Percentiles rank a stretch among this genome's conserved stretches.
Evolutionary conservation across 2,329 filamentous ascomycete genomes (phyloP).

Genomic region (Aquanectria penicillioides): DNA sequence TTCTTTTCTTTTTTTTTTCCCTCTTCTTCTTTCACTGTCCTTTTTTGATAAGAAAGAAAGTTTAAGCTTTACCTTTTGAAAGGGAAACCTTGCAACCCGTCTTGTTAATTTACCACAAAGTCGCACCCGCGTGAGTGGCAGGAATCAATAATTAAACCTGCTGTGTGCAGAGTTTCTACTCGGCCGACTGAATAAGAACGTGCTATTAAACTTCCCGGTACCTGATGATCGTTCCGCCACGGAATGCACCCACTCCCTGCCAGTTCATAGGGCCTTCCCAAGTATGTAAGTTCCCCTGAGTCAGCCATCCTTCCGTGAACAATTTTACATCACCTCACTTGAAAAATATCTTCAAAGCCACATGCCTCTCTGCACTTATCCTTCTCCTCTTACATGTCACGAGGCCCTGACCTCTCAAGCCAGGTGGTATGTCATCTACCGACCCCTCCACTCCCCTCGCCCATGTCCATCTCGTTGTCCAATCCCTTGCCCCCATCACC

Average conservation of each 20-base stretch:
- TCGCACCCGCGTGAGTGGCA: too few relatives aligned
- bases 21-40: too few relatives aligned
- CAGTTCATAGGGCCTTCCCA: neutral
- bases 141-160: too few relatives aligned
- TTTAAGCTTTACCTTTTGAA: too few relatives aligned
- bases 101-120: too few relatives aligned
- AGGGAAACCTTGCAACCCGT: too few relatives aligned
- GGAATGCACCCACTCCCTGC: neutral
- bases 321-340: conserved; percentile 11
- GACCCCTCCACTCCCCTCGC: neutral
- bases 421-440: conserved; percentile 10
- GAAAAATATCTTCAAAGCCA: neutral
- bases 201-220: conserved; percentile 9
- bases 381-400: conserved; percentile 1
- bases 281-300: too few relatives aligned
- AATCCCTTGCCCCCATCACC: conserved; percentile 19
- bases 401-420: conserved; percentile 1
- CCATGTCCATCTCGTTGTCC: conserved; percentile 7
- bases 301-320: neutral
- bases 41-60: too few relatives aligned
- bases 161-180: too few relatives aligned
- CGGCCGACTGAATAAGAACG: too few relatives aligned
- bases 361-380: neutral
- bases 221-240: conserved; percentile 12
- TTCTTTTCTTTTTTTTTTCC: too few relatives aligned